Evolutionary conservation across 345 rosid species (phyloP).

Genomic region (Erucastrum elatum): DNA sequence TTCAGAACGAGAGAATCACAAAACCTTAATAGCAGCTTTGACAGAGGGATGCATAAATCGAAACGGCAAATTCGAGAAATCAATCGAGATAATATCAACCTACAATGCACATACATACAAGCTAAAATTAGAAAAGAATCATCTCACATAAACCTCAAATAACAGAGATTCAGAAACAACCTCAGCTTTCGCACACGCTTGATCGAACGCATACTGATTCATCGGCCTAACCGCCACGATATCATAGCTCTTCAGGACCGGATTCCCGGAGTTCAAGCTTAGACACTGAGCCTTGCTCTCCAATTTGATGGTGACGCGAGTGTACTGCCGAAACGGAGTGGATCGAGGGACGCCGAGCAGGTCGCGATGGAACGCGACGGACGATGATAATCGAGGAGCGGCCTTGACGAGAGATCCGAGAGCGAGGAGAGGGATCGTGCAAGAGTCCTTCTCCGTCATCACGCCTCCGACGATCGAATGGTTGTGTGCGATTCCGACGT

Average conservation of each 20-base stretch:
- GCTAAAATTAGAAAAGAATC: not conserved
- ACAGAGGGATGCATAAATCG: slow-evolving; percentile 61
- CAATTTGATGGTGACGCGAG: slow-evolving; percentile 68
- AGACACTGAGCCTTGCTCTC: slow-evolving; percentile 60
- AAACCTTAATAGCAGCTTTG: slow-evolving; percentile 74
- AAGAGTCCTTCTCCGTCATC: slow-evolving; percentile 36
- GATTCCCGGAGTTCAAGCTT: slow-evolving; percentile 68
- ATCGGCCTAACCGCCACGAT: slow-evolving; percentile 72
- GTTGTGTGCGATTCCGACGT: slow-evolving; percentile 40
- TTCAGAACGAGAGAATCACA: not conserved
- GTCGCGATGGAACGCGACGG: slow-evolving; percentile 75
- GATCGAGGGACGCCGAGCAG: slow-evolving; percentile 64
- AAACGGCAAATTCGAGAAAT: slow-evolving; percentile 62
- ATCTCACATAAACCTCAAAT: not conserved
- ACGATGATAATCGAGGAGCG: slow-evolving; percentile 61
- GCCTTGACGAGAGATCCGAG: slow-evolving; percentile 61
- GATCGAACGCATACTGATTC: slow-evolving; percentile 66
- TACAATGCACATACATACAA: slow-evolving; percentile 6
- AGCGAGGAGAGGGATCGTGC: slow-evolving; percentile 47
- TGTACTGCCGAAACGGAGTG: slow-evolving; percentile 85
- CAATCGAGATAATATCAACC: slow-evolving; percentile 80
- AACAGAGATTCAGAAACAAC: slow-evolving; percentile 23
- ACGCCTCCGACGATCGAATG: slow-evolving; percentile 32
- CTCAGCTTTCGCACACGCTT: slow-evolving; percentile 72
- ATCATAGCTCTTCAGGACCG: slow-evolving; percentile 71